phyloP scores from a whole-genome alignment of 768 basidiomycete genomes.

The Hysterangium stoloniferum region DNA sequence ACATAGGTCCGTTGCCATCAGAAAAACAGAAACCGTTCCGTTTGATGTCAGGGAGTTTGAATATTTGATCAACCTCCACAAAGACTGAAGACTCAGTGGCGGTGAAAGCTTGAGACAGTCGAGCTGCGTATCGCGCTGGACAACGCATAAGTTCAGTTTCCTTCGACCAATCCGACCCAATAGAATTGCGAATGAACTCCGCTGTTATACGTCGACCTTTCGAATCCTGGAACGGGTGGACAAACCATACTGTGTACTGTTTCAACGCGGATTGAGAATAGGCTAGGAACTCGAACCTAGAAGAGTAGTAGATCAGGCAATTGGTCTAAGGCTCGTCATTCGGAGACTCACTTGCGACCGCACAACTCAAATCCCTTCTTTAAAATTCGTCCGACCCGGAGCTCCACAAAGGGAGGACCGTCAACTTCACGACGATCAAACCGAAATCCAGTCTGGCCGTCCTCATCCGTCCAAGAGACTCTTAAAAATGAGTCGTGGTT shows the following conservation, averaged over 20 bases:
- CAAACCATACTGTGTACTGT: constrained; percentile 61
- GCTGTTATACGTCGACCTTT: constrained; percentile 32
- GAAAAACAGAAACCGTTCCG: constrained; percentile 45
- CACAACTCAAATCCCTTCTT: constrained; percentile 44
- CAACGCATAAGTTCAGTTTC: constrained; percentile 46
- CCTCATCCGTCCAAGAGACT: constrained; percentile 58
- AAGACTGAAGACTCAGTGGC: constrained; percentile 56
- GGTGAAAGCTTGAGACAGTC: constrained; percentile 69
- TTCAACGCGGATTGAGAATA: constrained; percentile 74
- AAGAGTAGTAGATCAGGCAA: background rate
- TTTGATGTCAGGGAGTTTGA: constrained; percentile 41
- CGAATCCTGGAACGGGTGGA: constrained; percentile 42
- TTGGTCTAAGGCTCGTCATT: background rate
- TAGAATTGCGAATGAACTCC: constrained; percentile 39
- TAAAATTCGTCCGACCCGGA: constrained; percentile 39
- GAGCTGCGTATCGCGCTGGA: constrained; percentile 63
- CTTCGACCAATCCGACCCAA: constrained; percentile 43
- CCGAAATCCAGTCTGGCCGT: constrained; percentile 39
- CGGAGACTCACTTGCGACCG: constrained; percentile 26
- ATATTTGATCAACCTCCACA: constrained; percentile 31
- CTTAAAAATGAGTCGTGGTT: constrained; percentile 52
- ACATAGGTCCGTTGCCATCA: constrained; percentile 65
- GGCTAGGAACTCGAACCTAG: constrained; percentile 52
- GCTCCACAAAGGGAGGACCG: constrained; percentile 39
- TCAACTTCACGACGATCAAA: constrained; percentile 48